Base-by-base conservation (phyloP, 2,329 filamentous ascomycete genomes). In the Cercospora sp. region DNA sequence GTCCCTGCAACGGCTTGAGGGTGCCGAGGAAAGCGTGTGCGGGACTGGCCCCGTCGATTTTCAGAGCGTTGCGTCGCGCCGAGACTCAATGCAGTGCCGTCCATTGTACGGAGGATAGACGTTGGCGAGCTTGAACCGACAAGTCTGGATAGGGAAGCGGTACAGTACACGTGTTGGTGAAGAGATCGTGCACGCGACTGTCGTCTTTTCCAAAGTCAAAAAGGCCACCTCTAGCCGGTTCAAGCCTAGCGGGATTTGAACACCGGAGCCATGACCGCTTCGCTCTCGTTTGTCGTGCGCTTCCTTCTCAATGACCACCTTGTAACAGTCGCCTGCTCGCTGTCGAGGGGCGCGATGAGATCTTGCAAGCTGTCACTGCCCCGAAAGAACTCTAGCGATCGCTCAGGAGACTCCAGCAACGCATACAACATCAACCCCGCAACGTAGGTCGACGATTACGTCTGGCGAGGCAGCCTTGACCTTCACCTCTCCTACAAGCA, bases 371-470 rank as follows among this genome's bases (percentile, higher is more conserved):
- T 51, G 45, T 23, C 20, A 6, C 45, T 51, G 45, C 20, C 20
- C 18, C 18, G 20, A 12, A 51, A 51, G 20, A 12, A 23, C 45
- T 51, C 18, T 23, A 5, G 40, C 45, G 18, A 23, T 23, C 20
- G 45, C 18, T 13, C 20, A 26, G 18, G 10, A 5, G 18, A 23
- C 18, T 51, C 26, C 45, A 51, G 45, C 10, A 51, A 13, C 20
- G 20, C 9, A 23, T 18, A 30, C 53, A 33, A n/a, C 51, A 30
- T 31, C 53, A 58, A 58, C 48, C 62, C 51, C 62, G 61, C 61
- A 57, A 20, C n/a, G 62, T 64, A 64, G 62, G 62, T 64, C 30
- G 62, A 64, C 51, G 26, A 64, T 30, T 57, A 64, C 62, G 62
- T 64, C 48, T 31, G 31, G 42, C 23, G 12, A n/a, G 18, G 18